Evolutionary conservation across 352 stramenopile genomes (phyloP).

Genomic region (Phytophthora melonis): DNA sequence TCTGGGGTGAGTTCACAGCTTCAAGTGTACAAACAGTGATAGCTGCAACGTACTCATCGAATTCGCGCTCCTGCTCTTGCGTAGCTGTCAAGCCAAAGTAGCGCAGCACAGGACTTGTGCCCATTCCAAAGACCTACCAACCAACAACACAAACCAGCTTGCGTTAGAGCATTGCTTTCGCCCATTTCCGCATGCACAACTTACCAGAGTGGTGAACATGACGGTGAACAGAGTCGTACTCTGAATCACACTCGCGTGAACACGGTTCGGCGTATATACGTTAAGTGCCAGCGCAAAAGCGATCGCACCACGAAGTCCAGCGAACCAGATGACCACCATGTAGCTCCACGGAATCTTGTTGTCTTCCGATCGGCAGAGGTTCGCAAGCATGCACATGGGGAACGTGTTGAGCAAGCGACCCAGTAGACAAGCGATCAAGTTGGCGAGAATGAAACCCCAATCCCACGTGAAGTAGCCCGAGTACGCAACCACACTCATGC

Average conservation of each 20-base stretch:
- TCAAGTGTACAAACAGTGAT: neutral
- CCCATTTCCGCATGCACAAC: neutral
- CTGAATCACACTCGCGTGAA: slow-evolving; percentile 76
- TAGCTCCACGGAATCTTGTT: slow-evolving; percentile 81
- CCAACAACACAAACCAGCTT: slow-evolving; percentile 1
- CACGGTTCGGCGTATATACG: slow-evolving; percentile 63
- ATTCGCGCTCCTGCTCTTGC: slow-evolving; percentile 45
- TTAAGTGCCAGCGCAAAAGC: slow-evolving; percentile 90
- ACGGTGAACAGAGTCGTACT: slow-evolving; percentile 84
- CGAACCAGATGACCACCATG: slow-evolving; percentile 94
- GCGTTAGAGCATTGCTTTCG: neutral
- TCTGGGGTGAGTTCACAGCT: slow-evolving; percentile 1
- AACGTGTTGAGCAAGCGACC: slow-evolving; percentile 82
- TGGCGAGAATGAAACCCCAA: slow-evolving; percentile 84
- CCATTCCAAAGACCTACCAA: slow-evolving; percentile 76
- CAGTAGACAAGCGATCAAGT: slow-evolving; percentile 72
- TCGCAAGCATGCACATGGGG: slow-evolving; percentile 80
- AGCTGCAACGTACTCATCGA: slow-evolving; percentile 59
- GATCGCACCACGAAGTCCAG: slow-evolving; percentile 93
- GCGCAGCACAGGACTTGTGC: slow-evolving; percentile 70
- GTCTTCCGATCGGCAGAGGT: slow-evolving; percentile 60
- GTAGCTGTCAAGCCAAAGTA: slow-evolving; percentile 61
- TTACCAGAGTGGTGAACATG: slow-evolving; percentile 84
- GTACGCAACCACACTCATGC: slow-evolving; percentile 86
- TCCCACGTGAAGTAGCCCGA: slow-evolving; percentile 85